These are phyloP conservation scores for Mycothermus thermophilus DNA, from an alignment of 495 filamentous ascomycete genomes.

Conservation along the genomic window DNA sequence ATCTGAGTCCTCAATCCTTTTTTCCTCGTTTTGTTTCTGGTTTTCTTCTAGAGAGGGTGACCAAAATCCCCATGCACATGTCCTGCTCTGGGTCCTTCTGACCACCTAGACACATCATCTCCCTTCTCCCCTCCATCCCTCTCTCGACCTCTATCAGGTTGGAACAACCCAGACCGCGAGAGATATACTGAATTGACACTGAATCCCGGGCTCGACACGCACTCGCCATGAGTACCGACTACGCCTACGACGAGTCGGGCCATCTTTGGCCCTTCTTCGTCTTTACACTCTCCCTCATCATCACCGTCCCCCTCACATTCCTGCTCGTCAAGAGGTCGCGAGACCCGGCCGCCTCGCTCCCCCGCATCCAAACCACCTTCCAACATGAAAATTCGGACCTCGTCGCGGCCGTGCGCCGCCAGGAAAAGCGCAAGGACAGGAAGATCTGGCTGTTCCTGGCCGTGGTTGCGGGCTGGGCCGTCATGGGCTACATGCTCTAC, in stretches of 20 bases:
- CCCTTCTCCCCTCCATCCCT: too few relatives aligned
- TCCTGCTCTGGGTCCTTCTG: too few relatives aligned
- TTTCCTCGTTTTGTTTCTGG: too few relatives aligned
- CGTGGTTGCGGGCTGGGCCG: constrained; percentile 59
- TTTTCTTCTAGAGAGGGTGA: too few relatives aligned
- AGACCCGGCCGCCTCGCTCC: constrained; percentile 42
- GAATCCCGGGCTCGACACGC: too few relatives aligned
- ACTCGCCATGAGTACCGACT: constrained; percentile 79
- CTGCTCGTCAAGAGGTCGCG: constrained; percentile 65
- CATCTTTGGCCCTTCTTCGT: constrained; percentile 99
- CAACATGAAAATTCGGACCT: constrained; percentile 69
- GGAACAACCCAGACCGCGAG: too few relatives aligned
- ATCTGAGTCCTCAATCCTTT: too few relatives aligned
- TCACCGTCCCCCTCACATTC: constrained; percentile 86
- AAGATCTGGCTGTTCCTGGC: constrained; percentile 75
- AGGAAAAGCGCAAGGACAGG: constrained; percentile 80
- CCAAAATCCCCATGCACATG: too few relatives aligned
- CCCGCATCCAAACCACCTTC: constrained; percentile 50
- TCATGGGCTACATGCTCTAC: constrained; percentile 88
- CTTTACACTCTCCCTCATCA: constrained; percentile 71
- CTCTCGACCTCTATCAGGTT: too few relatives aligned
- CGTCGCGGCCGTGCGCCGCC: constrained; percentile 70
- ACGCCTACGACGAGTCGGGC: constrained; percentile 94
- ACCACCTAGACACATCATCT: too few relatives aligned
- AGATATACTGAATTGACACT: too few relatives aligned